Conservation (phyloP, 345 rosid species). For the Isatis tinctoria region DNA sequence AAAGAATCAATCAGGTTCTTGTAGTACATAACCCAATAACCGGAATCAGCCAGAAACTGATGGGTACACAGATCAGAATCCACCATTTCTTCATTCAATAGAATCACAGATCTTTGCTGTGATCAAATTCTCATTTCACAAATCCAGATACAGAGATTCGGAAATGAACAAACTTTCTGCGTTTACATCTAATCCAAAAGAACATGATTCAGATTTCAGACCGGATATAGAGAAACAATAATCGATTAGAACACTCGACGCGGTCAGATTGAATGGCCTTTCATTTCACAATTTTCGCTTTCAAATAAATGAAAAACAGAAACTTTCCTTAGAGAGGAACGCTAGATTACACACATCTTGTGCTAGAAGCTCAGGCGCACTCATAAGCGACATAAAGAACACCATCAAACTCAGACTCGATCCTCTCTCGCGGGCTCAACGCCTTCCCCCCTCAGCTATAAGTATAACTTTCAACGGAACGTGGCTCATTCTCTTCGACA, state of each 20-base stretch:
- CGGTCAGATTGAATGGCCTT: not conserved
- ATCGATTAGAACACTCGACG: not conserved
- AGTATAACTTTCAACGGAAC: too few relatives aligned
- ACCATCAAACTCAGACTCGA: too few relatives aligned
- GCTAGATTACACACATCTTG: too few relatives aligned
- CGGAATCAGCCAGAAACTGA: not conserved
- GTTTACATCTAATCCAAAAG: not conserved
- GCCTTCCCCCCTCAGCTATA: too few relatives aligned
- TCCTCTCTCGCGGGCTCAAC: too few relatives aligned
- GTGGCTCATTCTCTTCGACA: too few relatives aligned
- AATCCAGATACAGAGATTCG: not conserved
- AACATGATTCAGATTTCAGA: slow-evolving; percentile 11
- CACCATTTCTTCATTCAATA: not conserved
- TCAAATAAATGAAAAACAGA: not conserved
- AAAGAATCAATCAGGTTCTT: not conserved
- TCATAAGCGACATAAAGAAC: too few relatives aligned
- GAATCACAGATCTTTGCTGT: slow-evolving; percentile 13
- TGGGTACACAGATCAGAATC: slow-evolving; percentile 5
- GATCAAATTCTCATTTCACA: not conserved
- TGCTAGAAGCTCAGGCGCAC: too few relatives aligned
- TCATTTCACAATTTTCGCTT: not conserved
- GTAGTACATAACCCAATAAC: not conserved
- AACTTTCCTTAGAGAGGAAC: too few relatives aligned
- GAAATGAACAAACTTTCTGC: not conserved
- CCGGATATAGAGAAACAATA: not conserved